phyloP scores from a whole-genome alignment of 2,329 filamentous ascomycete species.

The Penicillium capsulatum region DNA sequence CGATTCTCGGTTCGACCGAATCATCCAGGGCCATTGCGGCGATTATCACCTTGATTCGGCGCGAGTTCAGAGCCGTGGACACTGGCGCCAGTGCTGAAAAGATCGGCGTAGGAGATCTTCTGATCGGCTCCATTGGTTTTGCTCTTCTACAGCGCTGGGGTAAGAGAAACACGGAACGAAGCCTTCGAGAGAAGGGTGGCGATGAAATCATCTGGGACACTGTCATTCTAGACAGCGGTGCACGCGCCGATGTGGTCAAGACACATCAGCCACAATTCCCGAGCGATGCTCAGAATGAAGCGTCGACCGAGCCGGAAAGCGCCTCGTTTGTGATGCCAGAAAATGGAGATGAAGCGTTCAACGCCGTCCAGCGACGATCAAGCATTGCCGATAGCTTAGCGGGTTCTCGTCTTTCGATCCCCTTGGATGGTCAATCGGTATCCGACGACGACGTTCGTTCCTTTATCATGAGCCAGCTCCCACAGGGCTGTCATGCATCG shows the following conservation, averaged over 20 bases:
- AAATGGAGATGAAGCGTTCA: slow-evolving; percentile 36
- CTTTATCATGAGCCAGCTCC: slow-evolving; percentile 48
- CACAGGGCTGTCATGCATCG: slow-evolving; percentile 40
- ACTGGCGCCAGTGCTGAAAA: slow-evolving; percentile 30
- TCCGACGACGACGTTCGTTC: slow-evolving; percentile 44
- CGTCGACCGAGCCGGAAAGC: slow-evolving; percentile 46
- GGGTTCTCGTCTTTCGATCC: slow-evolving; percentile 29
- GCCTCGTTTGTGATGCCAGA: slow-evolving; percentile 47
- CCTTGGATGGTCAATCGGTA: slow-evolving; percentile 34
- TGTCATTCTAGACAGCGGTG: slow-evolving; percentile 46
- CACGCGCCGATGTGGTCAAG: slow-evolving; percentile 46
- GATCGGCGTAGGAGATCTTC: slow-evolving; percentile 43
- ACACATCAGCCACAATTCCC: slow-evolving; percentile 35
- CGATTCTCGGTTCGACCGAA: slow-evolving; percentile 47
- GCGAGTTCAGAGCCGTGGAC: slow-evolving; percentile 41
- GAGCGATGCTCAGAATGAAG: slow-evolving; percentile 41
- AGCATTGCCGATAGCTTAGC: slow-evolving; percentile 23
- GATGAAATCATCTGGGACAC: slow-evolving; percentile 47
- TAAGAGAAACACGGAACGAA: slow-evolving; percentile 41
- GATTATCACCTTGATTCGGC: slow-evolving; percentile 45
- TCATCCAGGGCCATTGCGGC: slow-evolving; percentile 47
- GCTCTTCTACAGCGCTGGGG: slow-evolving; percentile 47
- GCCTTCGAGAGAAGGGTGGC: slow-evolving; percentile 40
- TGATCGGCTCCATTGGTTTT: slow-evolving; percentile 44
- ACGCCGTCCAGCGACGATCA: slow-evolving; percentile 36